phyloP scores from a whole-genome alignment of 148 eudicot genomes.

The Pharnaceum exiguum region DNA sequence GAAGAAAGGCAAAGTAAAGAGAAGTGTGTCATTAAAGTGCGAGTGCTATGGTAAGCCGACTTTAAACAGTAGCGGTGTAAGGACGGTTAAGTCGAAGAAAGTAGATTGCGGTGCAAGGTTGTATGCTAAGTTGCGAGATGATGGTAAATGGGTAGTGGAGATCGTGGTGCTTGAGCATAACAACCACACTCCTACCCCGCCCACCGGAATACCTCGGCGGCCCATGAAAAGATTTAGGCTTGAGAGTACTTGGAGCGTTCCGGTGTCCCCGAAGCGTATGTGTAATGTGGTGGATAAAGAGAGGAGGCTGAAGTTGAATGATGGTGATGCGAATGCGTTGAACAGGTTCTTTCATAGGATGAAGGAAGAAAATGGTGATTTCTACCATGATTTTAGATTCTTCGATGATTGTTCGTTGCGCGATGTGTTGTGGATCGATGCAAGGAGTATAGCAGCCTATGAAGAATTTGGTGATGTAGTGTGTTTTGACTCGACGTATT shows the following conservation, averaged over 20 bases:
- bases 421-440: conserved; percentile 7
- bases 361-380: not conserved
- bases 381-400: not conserved
- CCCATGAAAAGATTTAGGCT: no score
- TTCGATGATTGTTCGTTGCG: not conserved
- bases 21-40: no score
- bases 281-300: no score
- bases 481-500: not conserved
- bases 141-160: not conserved
- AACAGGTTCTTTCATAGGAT: not conserved
- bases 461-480: conserved; percentile 5
- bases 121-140: not conserved
- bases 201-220: no score
- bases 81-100: conserved; percentile 12
- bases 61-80: no score
- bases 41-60: no score
- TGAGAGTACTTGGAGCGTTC: no score
- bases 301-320: not conserved
- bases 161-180: conserved; percentile 5
- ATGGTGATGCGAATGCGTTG: conserved; percentile 5
- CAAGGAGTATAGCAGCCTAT: not conserved
- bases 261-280: no score
- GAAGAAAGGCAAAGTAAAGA: no score
- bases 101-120: not conserved
- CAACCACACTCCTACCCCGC: not conserved